Percentiles rank a stretch among this genome's conserved stretches.
Evolutionary conservation across 495 filamentous ascomycete species (phyloP).

Genomic region (Polyplosphaeria fusca): DNA sequence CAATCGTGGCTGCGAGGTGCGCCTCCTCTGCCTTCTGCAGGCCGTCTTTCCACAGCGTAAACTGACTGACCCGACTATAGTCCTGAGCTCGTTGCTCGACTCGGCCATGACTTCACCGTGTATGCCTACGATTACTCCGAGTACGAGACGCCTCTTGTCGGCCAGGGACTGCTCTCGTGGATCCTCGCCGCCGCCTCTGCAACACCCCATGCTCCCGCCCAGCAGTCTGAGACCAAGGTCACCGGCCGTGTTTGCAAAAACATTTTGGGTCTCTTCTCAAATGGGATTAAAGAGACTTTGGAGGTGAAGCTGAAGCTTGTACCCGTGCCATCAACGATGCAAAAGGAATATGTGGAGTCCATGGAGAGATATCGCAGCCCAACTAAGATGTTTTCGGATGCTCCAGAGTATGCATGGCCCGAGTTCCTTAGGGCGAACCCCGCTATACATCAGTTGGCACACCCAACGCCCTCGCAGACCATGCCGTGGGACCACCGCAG

Average conservation of each 20-base stretch:
- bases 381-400: constrained; percentile 58
- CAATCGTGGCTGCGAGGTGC: constrained; percentile 71
- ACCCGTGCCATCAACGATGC: constrained; percentile 69
- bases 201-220: constrained; percentile 46
- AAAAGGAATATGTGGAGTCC: constrained; percentile 64
- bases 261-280: constrained; percentile 74
- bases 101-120: constrained; percentile 88
- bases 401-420: constrained; percentile 66
- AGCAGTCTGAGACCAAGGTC: constrained; percentile 68
- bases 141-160: constrained; percentile 85
- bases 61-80: constrained; percentile 1
- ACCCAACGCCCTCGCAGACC: neutral
- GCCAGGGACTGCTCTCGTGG: constrained; percentile 93
- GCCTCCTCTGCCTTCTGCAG: neutral
- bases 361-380: constrained; percentile 60
- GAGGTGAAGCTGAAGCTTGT: constrained; percentile 91
- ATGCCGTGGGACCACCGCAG: neutral
- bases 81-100: constrained; percentile 79
- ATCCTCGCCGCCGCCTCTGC: constrained; percentile 54
- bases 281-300: constrained; percentile 80
- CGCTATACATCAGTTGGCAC: constrained; percentile 19
- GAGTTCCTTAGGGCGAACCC: constrained; percentile 40
- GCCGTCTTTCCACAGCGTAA: neutral
- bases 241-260: constrained; percentile 90
- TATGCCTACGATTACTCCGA: constrained; percentile 98